These are phyloP conservation scores for Cutaneotrichosporon cavernicola DNA, from an alignment of 1,284 basidiomycete genomes.

Conservation along the genomic window DNA sequence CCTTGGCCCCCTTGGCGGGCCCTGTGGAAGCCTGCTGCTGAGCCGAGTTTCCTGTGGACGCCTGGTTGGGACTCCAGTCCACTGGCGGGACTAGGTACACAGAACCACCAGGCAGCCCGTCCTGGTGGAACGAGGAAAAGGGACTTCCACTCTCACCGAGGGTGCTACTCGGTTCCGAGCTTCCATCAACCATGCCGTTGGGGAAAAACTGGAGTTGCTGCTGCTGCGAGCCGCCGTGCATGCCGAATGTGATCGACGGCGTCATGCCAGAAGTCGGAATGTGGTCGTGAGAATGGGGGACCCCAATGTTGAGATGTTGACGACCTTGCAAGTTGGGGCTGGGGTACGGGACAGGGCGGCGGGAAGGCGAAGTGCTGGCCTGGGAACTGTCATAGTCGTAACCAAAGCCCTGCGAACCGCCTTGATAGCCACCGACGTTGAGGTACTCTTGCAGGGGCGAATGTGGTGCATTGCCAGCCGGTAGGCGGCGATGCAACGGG, in stretches of 20 bases:
- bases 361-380: neutral
- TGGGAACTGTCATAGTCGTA: slow-evolving; percentile 9
- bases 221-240: slow-evolving; percentile 3
- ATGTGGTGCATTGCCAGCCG: neutral
- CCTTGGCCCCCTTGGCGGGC: slow-evolving; percentile 1
- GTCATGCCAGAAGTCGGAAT: neutral
- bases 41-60: neutral
- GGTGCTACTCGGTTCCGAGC: neutral
- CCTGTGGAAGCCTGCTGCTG: slow-evolving; percentile 5
- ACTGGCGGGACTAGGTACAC: slow-evolving; percentile 14
- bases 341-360: neutral
- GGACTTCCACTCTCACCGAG: slow-evolving; percentile 1
- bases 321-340: neutral
- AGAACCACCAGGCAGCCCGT: neutral
- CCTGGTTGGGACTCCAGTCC: slow-evolving; percentile 12
- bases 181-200: slow-evolving; percentile 6
- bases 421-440: slow-evolving; percentile 4
- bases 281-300: slow-evolving; percentile 1
- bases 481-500: slow-evolving; percentile 7
- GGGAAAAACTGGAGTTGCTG: slow-evolving; percentile 6
- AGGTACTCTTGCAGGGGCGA: slow-evolving; percentile 10
- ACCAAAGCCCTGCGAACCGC: slow-evolving; percentile 2
- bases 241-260: slow-evolving; percentile 12
- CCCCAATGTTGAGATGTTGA: neutral
- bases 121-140: slow-evolving; percentile 3